Conservation (phyloP, 2,329 filamentous ascomycete species). For the Cladorrhinum sp. region DNA sequence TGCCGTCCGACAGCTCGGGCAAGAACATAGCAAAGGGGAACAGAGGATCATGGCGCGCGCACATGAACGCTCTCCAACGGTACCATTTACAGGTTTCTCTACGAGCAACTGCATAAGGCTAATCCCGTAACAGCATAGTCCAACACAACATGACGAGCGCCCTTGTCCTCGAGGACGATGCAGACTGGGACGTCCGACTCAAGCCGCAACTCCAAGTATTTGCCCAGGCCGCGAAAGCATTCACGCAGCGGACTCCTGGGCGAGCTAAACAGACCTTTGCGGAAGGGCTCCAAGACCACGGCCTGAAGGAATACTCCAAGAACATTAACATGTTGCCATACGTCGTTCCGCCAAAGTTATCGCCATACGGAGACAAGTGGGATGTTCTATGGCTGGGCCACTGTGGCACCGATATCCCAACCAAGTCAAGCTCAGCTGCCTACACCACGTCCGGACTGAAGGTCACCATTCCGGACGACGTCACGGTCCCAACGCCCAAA, state of each 20-base stretch:
- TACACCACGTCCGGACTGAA: constrained; percentile 3
- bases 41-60: constrained; percentile 40
- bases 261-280: background rate
- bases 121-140: constrained; percentile 36
- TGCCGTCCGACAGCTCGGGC: constrained; percentile 34
- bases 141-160: constrained; percentile 45
- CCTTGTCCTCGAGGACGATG: constrained; percentile 55
- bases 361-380: constrained; percentile 50
- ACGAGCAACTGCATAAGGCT: background rate
- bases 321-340: constrained; percentile 17
- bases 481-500: constrained; percentile 35
- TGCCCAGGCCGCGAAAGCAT: constrained; percentile 35
- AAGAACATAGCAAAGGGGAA: constrained; percentile 33
- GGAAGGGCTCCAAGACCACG: background rate
- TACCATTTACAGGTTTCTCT: too few relatives aligned
- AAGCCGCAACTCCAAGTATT: constrained; percentile 45
- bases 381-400: constrained; percentile 53
- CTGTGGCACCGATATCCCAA: constrained; percentile 40
- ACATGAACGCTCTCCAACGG: constrained; percentile 36
- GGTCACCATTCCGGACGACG: constrained; percentile 30
- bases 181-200: constrained; percentile 55
- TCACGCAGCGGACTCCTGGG: constrained; percentile 31
- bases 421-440: background rate
- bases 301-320: background rate
- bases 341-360: constrained; percentile 24